phyloP scores from a whole-genome alignment of 2,329 filamentous ascomycete species.

The Tolypocladium album region DNA sequence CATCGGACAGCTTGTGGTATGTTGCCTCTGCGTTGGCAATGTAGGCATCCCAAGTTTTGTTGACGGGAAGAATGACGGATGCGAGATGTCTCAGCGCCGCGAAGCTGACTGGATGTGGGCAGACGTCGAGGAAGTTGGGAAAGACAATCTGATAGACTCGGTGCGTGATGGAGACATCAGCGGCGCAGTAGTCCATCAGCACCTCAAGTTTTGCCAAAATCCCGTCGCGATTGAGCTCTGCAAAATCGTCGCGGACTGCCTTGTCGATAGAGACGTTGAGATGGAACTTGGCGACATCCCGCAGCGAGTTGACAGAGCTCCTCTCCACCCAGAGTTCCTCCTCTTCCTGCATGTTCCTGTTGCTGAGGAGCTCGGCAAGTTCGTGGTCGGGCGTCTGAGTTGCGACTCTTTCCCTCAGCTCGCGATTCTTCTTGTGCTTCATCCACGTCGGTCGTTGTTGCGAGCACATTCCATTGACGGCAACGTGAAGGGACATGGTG shows the following conservation, averaged over 20 bases:
- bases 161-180: slow-evolving; percentile 88
- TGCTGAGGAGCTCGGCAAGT: slow-evolving; percentile 59
- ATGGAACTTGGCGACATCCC: slow-evolving; percentile 95
- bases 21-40: slow-evolving; percentile 74
- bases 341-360: slow-evolving; percentile 66
- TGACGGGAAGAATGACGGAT: slow-evolving; percentile 81
- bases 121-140: slow-evolving; percentile 77
- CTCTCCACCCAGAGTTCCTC: slow-evolving; percentile 92
- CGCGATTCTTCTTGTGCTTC: slow-evolving; percentile 85
- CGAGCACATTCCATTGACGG: slow-evolving; percentile 98
- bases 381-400: slow-evolving; percentile 61
- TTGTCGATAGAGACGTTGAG: slow-evolving; percentile 90
- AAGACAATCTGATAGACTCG: slow-evolving; percentile 91
- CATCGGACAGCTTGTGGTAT: slow-evolving; percentile 65
- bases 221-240: slow-evolving; percentile 62
- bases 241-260: slow-evolving; percentile 74
- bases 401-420: slow-evolving; percentile 69
- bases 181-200: slow-evolving; percentile 86
- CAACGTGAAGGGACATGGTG: slow-evolving; percentile 96
- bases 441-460: slow-evolving; percentile 94
- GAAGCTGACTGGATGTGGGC: slow-evolving; percentile 95
- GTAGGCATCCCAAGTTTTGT: slow-evolving; percentile 81
- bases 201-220: slow-evolving; percentile 65
- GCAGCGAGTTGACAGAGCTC: slow-evolving; percentile 88
- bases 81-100: slow-evolving; percentile 88